These are phyloP conservation scores for Cladorrhinum sp. DNA, from an alignment of 2,329 filamentous ascomycete genomes.

Conservation along the genomic window DNA sequence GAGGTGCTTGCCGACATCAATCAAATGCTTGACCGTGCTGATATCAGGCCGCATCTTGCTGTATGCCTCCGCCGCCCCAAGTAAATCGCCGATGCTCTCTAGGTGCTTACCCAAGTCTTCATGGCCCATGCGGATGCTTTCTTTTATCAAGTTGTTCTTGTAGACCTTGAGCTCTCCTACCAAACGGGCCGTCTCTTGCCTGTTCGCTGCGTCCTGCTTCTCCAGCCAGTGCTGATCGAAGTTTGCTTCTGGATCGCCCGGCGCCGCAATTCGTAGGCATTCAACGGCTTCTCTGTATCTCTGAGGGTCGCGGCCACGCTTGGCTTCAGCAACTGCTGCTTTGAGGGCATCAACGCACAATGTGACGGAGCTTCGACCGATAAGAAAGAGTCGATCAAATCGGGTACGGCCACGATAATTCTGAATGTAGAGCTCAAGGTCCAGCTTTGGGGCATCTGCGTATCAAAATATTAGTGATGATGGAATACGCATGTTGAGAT, in stretches of 20 bases:
- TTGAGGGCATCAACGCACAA: constrained; percentile 79
- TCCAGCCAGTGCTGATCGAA: constrained; percentile 75
- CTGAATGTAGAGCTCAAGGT: constrained; percentile 83
- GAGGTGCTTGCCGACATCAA: constrained; percentile 76
- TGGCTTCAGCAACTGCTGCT: constrained; percentile 71
- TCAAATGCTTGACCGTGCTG: constrained; percentile 76
- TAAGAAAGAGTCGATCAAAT: constrained; percentile 75
- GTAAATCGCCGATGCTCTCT: constrained; percentile 72
- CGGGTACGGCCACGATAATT: constrained; percentile 85
- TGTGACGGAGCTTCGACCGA: constrained; percentile 73
- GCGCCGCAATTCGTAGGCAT: constrained; percentile 60
- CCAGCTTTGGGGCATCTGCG: constrained; percentile 77
- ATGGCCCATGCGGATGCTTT: constrained; percentile 94
- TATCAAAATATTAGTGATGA: neutral
- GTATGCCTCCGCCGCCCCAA: constrained; percentile 72
- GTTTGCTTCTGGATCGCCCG: constrained; percentile 63
- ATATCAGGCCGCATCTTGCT: constrained; percentile 87
- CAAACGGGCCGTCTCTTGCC: constrained; percentile 68
- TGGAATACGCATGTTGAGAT: neutral
- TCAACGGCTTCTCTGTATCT: constrained; percentile 69
- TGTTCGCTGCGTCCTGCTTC: constrained; percentile 62
- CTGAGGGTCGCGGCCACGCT: constrained; percentile 67
- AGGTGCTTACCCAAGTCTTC: constrained; percentile 86
- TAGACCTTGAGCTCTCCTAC: constrained; percentile 86
- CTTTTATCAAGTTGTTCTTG: constrained; percentile 95